phyloP scores from a whole-genome alignment of 2,329 filamentous ascomycete genomes.

The Penicillium sp. region DNA sequence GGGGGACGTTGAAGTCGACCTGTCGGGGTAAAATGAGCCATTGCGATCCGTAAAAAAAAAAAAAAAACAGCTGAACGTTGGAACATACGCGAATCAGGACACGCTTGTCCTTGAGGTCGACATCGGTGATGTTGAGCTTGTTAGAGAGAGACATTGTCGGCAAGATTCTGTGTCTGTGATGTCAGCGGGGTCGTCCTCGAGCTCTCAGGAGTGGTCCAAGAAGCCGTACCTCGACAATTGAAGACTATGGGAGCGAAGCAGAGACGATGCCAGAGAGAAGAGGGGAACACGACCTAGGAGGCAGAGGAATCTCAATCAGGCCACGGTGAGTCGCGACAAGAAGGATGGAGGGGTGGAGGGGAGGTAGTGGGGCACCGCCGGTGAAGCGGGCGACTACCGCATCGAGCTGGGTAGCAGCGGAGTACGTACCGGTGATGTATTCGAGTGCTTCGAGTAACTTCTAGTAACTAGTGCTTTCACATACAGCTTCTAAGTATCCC shows the following conservation, averaged over 20 bases:
- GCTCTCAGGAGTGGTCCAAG: not conserved
- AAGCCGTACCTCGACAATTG: constrained; percentile 17
- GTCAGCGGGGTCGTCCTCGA: constrained; percentile 4
- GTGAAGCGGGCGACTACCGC: constrained; percentile 23
- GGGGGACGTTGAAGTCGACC: constrained; percentile 99
- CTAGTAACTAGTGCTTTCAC: fast-evolving
- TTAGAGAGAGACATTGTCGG: constrained; percentile 88
- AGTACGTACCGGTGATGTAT: constrained; percentile 20
- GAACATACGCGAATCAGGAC: constrained; percentile 89
- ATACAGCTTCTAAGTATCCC: constrained; percentile 8
- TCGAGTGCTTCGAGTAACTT: constrained; percentile 9
- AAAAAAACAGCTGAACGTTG: constrained; percentile 24
- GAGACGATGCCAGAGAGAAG: constrained; percentile 9
- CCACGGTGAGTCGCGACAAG: constrained; percentile 29
- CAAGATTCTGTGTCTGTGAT: constrained; percentile 16
- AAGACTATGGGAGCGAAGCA: constrained; percentile 10
- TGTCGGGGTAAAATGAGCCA: constrained; percentile 40
- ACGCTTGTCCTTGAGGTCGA: constrained; percentile 97
- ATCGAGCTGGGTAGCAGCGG: constrained; percentile 14
- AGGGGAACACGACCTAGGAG: constrained; percentile 9
- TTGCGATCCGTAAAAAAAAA: not conserved
- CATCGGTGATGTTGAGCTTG: constrained; percentile 96
- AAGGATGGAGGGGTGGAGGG: constrained; percentile 25
- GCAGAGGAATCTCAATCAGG: constrained; percentile 24
- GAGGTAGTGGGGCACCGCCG: constrained; percentile 27